Evolutionary conservation across 2,329 filamentous ascomycete species (phyloP).

Genomic region (Amauroascus verrucosus): DNA sequence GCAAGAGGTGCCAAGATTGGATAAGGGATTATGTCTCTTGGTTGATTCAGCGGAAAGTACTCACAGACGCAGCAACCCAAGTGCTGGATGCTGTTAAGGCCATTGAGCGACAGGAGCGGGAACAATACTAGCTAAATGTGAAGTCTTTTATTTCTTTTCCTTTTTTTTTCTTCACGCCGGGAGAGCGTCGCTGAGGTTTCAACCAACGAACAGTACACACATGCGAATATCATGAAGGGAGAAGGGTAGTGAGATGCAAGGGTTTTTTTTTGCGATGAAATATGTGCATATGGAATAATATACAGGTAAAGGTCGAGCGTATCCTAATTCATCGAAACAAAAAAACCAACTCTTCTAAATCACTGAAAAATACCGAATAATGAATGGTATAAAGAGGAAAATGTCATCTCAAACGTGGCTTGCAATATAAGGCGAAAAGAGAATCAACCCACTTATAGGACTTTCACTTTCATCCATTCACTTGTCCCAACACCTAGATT

Average conservation of each 20-base stretch:
- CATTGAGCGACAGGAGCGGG: not conserved
- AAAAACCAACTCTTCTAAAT: not conserved
- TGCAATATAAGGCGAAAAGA: not conserved
- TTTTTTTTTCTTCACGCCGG: no score
- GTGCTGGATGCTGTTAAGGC: constrained; percentile 4
- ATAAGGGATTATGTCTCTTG: constrained; percentile 13
- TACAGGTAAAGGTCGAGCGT: not conserved
- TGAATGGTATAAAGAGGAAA: not conserved
- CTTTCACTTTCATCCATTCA: constrained; percentile 79
- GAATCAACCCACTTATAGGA: constrained; percentile 41
- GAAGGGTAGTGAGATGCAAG: no score
- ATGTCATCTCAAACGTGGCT: not conserved
- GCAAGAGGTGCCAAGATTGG: constrained; percentile 13
- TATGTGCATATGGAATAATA: not conserved
- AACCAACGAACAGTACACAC: no score
- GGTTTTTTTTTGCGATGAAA: not conserved
- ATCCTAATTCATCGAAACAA: not conserved
- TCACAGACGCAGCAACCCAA: constrained; percentile 4
- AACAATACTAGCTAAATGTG: not conserved
- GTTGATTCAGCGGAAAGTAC: constrained; percentile 10
- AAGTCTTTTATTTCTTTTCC: no score
- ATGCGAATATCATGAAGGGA: no score
- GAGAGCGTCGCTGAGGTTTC: no score
- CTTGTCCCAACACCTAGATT: constrained; percentile 73
- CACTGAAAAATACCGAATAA: not conserved